Evolutionary conservation across 371 early-diverging fungal species (phyloP), one percentile per base, ranked within the genome.

Genomic region (Mortierella sp.): DNA sequence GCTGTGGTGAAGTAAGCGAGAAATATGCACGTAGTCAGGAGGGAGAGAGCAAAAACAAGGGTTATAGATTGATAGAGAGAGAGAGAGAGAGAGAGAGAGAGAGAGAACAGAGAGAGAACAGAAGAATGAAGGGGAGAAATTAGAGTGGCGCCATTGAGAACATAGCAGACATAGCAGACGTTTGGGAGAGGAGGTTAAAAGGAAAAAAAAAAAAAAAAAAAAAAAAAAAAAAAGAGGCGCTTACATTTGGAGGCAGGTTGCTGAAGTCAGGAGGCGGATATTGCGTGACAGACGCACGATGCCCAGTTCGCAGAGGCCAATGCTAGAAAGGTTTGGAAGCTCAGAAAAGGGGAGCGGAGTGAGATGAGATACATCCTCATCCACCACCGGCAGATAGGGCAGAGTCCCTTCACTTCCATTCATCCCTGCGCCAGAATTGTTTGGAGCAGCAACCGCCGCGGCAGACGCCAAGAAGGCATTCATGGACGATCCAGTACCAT

Each of bases 271-370:
- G 45, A 70, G 67, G 7, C 75, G 75, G 26, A 75, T 75, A 50
- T 75, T 75, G 55, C 62, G 62, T 0, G 75, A 75, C 16, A 75
- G 66, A 25, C 62, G 70, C n/a, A 75, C 71, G 47, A 75, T 75
- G 2, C 64, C 60, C n/a, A 66, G 55, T 19, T 63, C 66, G 50
- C 75, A 75, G 15, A 75, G 64, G 1, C 71, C 71, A 66, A 75
- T 75, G 37, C 66, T 70, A 25, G 71, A 70, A 29, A 70, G 46
- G n/a, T 71, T 75, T 4, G 71, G 71, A 7, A 75, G 64, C 25
- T 75, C 70, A 5, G 75, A 66, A 56, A 75, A 75, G 5, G 75
- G 71, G 25, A 75, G 66, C 4, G 75, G 71, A 11, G 56, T 66
- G 37, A 75, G 46, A 16, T 75, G 71, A 5, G 62, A 52, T 12